A percentile compares a stretch with the other conserved stretches of the same genome.
Conservation (phyloP, 805 yeast genomes). For the Saccharomycopsis capsularis region DNA sequence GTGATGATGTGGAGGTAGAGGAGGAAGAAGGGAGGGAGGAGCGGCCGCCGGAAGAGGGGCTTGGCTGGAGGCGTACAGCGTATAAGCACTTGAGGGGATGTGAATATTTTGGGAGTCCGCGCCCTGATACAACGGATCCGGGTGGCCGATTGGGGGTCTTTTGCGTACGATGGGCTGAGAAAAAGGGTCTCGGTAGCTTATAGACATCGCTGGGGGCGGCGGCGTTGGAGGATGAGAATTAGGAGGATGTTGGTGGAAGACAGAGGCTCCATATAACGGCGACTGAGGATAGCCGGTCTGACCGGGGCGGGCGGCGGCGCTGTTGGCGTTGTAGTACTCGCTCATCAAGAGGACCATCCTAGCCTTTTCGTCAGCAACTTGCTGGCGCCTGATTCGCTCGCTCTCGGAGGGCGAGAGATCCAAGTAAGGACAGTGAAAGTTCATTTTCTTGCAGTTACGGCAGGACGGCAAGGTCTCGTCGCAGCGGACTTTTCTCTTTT, state of each 20-base stretch:
- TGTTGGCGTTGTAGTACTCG: background rate
- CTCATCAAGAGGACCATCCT: slow-evolving; percentile 2
- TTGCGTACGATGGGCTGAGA: no score
- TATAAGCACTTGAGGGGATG: no score
- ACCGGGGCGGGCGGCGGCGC: background rate
- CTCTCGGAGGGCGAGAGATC: slow-evolving; percentile 5
- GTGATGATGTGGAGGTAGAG: background rate
- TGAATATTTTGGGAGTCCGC: no score
- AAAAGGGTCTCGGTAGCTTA: no score
- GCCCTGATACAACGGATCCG: no score
- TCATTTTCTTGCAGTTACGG: slow-evolving; percentile 3
- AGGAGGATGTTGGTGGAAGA: background rate
- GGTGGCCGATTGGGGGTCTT: no score
- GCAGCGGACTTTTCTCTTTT: slow-evolving; percentile 6
- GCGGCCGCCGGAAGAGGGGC: no score
- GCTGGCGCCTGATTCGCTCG: slow-evolving; percentile 10
- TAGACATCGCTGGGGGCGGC: background rate
- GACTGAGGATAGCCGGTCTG: no score
- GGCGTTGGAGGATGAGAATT: background rate
- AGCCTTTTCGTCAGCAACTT: slow-evolving; percentile 7
- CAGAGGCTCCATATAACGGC: no score
- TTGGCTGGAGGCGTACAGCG: no score
- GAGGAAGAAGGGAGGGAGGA: no score
- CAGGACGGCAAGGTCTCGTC: slow-evolving; percentile 6
- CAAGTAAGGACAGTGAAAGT: slow-evolving; percentile 6